phyloP scores from a whole-genome alignment of 2,329 filamentous ascomycete genomes.

The Xylariomycetidae sp. region DNA sequence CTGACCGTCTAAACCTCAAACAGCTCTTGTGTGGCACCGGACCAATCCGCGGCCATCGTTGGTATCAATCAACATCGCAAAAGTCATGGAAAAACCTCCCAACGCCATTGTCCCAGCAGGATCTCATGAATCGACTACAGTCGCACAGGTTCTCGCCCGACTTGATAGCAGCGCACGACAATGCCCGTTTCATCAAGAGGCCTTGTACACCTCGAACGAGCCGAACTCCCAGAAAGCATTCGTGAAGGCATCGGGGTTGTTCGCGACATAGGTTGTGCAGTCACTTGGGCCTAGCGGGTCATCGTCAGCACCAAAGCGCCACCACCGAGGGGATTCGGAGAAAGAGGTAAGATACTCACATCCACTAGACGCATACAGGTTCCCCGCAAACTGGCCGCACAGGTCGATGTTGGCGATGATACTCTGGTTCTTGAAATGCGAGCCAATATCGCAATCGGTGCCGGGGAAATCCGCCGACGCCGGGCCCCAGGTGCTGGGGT shows the following conservation, averaged over 20 bases:
- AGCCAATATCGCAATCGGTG: slow-evolving; percentile 53
- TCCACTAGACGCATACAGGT: slow-evolving; percentile 38
- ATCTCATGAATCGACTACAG: too few relatives aligned
- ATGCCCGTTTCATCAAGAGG: slow-evolving; percentile 18
- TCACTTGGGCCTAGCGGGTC: slow-evolving; percentile 40
- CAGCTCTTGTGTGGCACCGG: too few relatives aligned
- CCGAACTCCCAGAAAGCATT: slow-evolving; percentile 63
- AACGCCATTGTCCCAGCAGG: too few relatives aligned
- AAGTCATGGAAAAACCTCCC: too few relatives aligned
- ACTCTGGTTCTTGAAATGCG: slow-evolving; percentile 58
- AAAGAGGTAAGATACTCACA: slow-evolving; percentile 30
- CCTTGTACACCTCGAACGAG: slow-evolving; percentile 51
- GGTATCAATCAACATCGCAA: too few relatives aligned
- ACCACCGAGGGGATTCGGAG: too few relatives aligned
- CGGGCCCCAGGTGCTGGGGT: slow-evolving; percentile 56
- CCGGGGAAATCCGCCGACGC: slow-evolving; percentile 60
- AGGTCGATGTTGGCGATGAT: slow-evolving; percentile 62
- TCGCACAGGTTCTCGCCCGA: too few relatives aligned
- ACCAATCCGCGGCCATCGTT: too few relatives aligned
- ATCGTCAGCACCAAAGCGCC: slow-evolving; percentile 19
- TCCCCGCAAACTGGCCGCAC: slow-evolving; percentile 51
- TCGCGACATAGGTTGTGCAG: slow-evolving; percentile 52
- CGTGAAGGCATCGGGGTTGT: slow-evolving; percentile 47
- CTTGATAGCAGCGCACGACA: too few relatives aligned
- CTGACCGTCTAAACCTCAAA: too few relatives aligned